Conservation (phyloP, 768 basidiomycete species). For the Phylloporus sp. region DNA sequence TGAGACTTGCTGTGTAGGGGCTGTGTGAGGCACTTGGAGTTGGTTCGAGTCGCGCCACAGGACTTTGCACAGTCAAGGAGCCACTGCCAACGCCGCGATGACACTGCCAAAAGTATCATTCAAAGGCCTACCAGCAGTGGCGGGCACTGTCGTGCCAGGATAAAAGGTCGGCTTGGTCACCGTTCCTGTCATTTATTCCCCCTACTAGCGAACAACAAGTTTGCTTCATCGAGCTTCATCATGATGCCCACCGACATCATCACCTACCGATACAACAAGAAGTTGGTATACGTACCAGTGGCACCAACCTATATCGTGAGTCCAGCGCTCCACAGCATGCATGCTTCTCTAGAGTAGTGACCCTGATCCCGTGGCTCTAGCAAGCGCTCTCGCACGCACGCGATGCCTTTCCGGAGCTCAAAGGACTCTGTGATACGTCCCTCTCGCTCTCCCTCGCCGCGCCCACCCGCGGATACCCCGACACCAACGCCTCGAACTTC, state of each 20-base stretch:
- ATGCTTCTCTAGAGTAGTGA: background rate
- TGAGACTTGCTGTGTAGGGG: background rate
- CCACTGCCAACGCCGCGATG: no score
- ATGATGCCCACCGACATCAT: constrained; percentile 34
- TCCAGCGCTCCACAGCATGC: background rate
- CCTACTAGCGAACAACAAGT: no score
- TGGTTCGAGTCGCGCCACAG: no score
- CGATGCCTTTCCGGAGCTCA: constrained; percentile 44
- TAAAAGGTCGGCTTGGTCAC: background rate
- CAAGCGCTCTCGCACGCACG: constrained; percentile 47
- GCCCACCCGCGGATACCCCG: constrained; percentile 29
- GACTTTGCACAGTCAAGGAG: no score
- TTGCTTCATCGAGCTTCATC: no score
- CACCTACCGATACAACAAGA: constrained; percentile 41
- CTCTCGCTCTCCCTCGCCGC: constrained; percentile 44
- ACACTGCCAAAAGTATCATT: no score
- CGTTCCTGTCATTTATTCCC: background rate
- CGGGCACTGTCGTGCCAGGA: background rate
- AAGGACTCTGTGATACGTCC: constrained; percentile 32
- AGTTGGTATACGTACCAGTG: constrained; percentile 50
- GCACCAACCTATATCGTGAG: constrained; percentile 41
- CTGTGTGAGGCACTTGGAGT: background rate
- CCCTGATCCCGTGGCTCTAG: constrained; percentile 21
- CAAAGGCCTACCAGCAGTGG: no score
- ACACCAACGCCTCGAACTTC: no score